Evolutionary conservation across 371 early-diverging fungal species (phyloP).

Genomic region (Zychaea mexicana): DNA sequence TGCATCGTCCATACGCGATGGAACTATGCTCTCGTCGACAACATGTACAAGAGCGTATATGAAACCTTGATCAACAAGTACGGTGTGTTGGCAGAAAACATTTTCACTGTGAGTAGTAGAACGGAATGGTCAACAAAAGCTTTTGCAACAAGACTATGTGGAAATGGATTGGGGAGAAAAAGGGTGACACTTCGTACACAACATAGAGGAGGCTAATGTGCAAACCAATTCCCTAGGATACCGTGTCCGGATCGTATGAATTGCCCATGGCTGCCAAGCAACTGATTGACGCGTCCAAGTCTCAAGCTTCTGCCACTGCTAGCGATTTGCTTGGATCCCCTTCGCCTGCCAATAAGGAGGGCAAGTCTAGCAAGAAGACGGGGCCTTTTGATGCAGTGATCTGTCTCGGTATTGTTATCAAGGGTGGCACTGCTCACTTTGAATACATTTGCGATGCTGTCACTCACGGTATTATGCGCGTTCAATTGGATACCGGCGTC

Average conservation of each 20-base stretch:
- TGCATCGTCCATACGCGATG: slow-evolving; percentile 93
- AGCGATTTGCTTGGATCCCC: slow-evolving; percentile 58
- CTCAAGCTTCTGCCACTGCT: slow-evolving; percentile 57
- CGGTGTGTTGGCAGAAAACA: slow-evolving; percentile 73
- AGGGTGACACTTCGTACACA: neutral
- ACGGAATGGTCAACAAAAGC: no score
- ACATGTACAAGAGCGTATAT: slow-evolving; percentile 76
- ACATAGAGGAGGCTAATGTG: neutral
- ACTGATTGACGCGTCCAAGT: slow-evolving; percentile 69
- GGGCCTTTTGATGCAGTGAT: slow-evolving; percentile 88
- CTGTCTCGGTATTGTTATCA: slow-evolving; percentile 94
- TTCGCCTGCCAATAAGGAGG: slow-evolving; percentile 17
- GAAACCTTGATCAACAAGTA: slow-evolving; percentile 64
- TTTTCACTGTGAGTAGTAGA: slow-evolving; percentile 58
- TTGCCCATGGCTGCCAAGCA: slow-evolving; percentile 89
- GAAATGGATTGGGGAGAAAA: no score
- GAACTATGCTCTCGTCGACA: slow-evolving; percentile 85
- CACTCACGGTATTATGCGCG: slow-evolving; percentile 89
- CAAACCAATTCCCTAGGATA: slow-evolving; percentile 34
- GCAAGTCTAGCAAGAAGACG: slow-evolving; percentile 36
- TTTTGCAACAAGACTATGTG: no score
- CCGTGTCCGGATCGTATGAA: slow-evolving; percentile 94
- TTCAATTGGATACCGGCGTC: slow-evolving; percentile 83
- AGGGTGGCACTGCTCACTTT: slow-evolving; percentile 97
- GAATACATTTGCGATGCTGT: slow-evolving; percentile 96